Conservation (phyloP, 2,329 filamentous ascomycete species). For the Lojkania enalia region DNA sequence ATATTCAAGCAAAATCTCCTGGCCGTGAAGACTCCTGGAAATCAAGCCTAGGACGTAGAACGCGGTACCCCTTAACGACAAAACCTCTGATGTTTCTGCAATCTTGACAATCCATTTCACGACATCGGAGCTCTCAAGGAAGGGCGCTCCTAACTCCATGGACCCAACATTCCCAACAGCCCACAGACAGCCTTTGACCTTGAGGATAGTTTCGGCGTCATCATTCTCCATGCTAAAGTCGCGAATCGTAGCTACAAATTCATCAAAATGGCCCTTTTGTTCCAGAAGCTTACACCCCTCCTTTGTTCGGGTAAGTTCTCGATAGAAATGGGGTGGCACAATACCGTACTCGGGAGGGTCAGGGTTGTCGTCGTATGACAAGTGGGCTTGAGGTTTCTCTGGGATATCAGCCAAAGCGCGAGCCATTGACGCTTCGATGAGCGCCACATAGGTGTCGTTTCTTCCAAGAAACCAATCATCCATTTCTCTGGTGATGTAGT, state of each 20-base stretch:
- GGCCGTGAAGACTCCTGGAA: conserved; percentile 85
- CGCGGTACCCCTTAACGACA: conserved; percentile 91
- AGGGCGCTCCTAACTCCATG: conserved; percentile 95
- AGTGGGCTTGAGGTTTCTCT: conserved; percentile 58
- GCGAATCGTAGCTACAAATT: conserved; percentile 86
- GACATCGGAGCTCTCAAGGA: conserved; percentile 87
- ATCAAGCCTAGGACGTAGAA: conserved; percentile 96
- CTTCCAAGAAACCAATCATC: conserved; percentile 98
- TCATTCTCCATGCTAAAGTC: conserved; percentile 85
- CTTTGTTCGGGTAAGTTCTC: conserved; percentile 86
- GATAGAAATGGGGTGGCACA: conserved; percentile 97
- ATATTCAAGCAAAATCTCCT: conserved; percentile 85
- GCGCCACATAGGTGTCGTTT: conserved; percentile 91
- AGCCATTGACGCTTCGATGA: conserved; percentile 94
- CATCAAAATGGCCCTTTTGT: conserved; percentile 94
- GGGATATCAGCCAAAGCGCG: conserved; percentile 71
- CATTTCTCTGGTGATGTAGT: conserved; percentile 99
- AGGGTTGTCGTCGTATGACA: conserved; percentile 49
- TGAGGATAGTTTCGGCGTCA: conserved; percentile 82
- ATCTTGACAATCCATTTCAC: conserved; percentile 86
- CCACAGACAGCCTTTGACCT: conserved; percentile 97
- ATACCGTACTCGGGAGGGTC: conserved; percentile 55
- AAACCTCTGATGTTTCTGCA: conserved; percentile 82
- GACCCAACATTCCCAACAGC: conserved; percentile 97
- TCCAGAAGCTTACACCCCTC: conserved; percentile 89